These are phyloP conservation scores for Colletotrichum shisoi DNA, from an alignment of 2,329 filamentous ascomycete species.

Conservation along the genomic window DNA sequence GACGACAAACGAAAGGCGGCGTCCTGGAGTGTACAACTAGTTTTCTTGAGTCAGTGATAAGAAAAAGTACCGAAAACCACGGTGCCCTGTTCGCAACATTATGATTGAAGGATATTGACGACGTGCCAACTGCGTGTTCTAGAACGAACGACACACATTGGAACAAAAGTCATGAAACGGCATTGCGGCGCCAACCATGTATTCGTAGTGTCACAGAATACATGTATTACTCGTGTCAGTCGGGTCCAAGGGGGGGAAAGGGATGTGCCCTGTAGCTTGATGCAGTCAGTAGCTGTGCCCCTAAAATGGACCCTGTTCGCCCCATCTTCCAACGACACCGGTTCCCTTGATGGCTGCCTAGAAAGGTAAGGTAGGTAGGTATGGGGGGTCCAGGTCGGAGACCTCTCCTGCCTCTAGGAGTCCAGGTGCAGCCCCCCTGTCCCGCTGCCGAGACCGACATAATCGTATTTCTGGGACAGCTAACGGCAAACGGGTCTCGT, in stretches of 20 bases:
- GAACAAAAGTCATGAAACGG: neutral
- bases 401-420: too few relatives aligned
- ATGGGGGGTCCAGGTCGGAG: too few relatives aligned
- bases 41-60: slow-evolving; percentile 34
- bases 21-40: slow-evolving; percentile 27
- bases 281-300: slow-evolving; percentile 10
- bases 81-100: neutral
- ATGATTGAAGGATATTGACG: neutral
- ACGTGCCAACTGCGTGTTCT: neutral
- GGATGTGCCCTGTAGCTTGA: too few relatives aligned
- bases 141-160: too few relatives aligned
- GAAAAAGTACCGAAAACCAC: neutral
- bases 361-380: neutral
- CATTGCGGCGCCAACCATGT: too few relatives aligned
- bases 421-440: too few relatives aligned
- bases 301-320: slow-evolving; percentile 16
- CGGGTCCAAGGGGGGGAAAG: too few relatives aligned
- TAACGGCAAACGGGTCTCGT: neutral
- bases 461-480: neutral
- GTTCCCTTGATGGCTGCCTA: neutral
- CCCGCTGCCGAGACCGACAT: too few relatives aligned
- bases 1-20: slow-evolving; percentile 28
- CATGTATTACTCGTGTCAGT: too few relatives aligned
- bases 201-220: too few relatives aligned
- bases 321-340: slow-evolving; percentile 25